Evolutionary conservation across 2,329 filamentous ascomycete species (phyloP), one percentile per base, ranked within the genome.

Genomic region (Penicillium griseofulvum): DNA sequence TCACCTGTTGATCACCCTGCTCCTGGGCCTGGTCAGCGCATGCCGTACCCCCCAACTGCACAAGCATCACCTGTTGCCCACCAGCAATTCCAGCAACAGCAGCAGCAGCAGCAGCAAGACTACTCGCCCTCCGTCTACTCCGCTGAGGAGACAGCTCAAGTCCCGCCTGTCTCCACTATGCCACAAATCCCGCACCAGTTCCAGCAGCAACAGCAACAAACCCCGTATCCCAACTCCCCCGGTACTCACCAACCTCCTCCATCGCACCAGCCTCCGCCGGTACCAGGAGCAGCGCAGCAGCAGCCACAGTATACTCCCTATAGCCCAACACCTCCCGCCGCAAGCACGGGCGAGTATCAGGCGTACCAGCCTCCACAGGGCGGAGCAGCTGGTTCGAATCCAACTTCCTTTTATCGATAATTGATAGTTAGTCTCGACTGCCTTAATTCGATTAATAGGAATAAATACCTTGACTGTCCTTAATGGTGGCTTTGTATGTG

Each of bases 1-100:
- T 89, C 88, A 4, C 89, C 88, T 39, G 81, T 89, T 37, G 83
- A 76, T 19, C 68, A 67, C 44, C 56, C 63, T 29, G 47, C 61
- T 29, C 50, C 61, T 49, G 56, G 59, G 26, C 52, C 60, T 50
- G 57, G 58, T 34, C 64, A 71, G 53, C 69, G 73, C 42, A 67
- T 72, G 51, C 65, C 69, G 17, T 77, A 73, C 51, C 64, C 67
- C 12, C 61, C 66, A 26, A 61, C 55, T 7, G 62, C 62, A n/a
- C 63, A 64, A 59, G 65, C 61, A 4, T 66, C 68, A 10, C 58
- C 65, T 24, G 55, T 62, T 38, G 59, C 56, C 26, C 67, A 66
- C 41, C 69, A 68, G 44, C 71, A 68, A 42, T 70, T 69, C 57
- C 70, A 68, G 11, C 67, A 70, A 26, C 69, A 71, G 37, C 67